Percentiles rank a stretch among this genome's conserved stretches.
phyloP scores from a whole-genome alignment of 257 asterid genomes.

The Apocynum venetum region DNA sequence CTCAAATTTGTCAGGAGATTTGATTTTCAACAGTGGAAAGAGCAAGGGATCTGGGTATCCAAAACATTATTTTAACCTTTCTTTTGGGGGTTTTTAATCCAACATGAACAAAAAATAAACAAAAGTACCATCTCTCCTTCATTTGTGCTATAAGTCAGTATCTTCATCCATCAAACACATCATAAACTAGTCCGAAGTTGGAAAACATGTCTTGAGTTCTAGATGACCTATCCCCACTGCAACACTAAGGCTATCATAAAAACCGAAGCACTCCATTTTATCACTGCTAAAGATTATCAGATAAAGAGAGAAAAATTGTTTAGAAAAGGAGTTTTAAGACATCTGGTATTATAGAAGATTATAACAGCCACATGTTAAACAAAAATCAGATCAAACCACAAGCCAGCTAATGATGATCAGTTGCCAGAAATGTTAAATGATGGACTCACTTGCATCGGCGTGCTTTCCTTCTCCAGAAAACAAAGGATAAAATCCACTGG shows the following conservation, averaged over 20 bases:
- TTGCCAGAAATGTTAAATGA: constrained; percentile 1
- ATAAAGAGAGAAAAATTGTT: background rate
- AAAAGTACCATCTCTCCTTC: background rate
- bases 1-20: background rate
- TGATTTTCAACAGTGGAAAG: background rate
- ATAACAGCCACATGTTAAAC: background rate
- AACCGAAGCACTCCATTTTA: background rate
- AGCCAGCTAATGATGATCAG: background rate
- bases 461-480: constrained; percentile 72
- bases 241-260: background rate
- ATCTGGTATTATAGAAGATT: background rate
- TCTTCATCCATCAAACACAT: background rate
- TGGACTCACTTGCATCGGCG: constrained; percentile 70
- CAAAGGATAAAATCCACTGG: constrained; percentile 71
- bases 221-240: background rate
- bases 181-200: background rate
- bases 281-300: background rate
- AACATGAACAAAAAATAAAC: background rate
- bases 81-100: background rate
- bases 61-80: background rate
- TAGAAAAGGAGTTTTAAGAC: background rate
- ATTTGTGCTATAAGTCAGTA: background rate
- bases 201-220: background rate
- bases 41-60: background rate
- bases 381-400: background rate